These are phyloP conservation scores for Triticum monococcum DNA, from an alignment of 176 grass and related monocot genomes.

Conservation along the genomic window DNA sequence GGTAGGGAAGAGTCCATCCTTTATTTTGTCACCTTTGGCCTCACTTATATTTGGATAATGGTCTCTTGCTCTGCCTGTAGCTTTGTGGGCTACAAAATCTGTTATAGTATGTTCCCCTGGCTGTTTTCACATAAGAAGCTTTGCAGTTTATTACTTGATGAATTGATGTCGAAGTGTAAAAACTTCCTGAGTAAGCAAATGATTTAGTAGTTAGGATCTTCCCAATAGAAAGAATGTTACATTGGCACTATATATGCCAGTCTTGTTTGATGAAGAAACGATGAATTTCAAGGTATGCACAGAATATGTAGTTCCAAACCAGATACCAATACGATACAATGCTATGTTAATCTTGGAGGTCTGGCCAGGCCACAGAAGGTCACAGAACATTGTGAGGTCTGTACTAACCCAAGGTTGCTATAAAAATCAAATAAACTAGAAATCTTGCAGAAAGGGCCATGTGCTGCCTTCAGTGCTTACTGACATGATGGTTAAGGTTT, in stretches of 20 bases:
- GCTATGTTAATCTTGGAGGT: background rate
- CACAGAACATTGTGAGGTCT: background rate
- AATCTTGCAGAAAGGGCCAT: background rate
- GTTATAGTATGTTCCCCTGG: background rate
- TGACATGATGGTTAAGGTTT: background rate
- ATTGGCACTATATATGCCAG: background rate
- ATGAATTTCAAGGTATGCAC: background rate
- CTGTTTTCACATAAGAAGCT: background rate
- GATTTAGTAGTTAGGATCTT: background rate
- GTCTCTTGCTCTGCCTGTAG: background rate
- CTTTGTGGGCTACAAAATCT: background rate
- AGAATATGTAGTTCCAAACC: background rate
- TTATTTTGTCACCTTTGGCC: background rate
- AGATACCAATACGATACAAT: background rate
- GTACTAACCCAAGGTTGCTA: background rate
- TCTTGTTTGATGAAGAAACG: background rate
- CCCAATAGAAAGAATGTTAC: background rate
- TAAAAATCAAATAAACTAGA: background rate
- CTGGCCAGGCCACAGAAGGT: background rate
- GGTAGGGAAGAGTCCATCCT: slow-evolving; percentile 29
- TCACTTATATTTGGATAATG: background rate
- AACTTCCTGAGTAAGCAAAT: background rate
- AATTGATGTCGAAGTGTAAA: background rate
- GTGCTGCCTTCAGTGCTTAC: background rate
- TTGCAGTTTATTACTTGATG: background rate